Evolutionary conservation across 495 filamentous ascomycete genomes (phyloP), one percentile per base, ranked within the genome.

Genomic region (Neurospora sp.): DNA sequence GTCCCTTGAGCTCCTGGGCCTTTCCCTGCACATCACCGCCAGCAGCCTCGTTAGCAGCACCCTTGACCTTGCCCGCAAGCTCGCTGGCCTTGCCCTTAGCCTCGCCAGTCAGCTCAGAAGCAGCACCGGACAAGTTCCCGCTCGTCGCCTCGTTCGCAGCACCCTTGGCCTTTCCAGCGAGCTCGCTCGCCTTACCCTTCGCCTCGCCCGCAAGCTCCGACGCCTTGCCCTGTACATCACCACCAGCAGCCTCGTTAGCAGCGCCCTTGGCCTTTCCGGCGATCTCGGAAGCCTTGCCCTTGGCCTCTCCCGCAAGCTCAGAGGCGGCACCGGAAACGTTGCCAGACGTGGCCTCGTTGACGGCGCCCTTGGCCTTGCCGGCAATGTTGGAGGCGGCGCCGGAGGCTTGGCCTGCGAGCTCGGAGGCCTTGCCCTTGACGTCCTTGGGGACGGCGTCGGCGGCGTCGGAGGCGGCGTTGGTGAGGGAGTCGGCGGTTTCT

Each of bases 51-150:
- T 71, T 27, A 9, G 72, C 74, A 14, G 61, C 72, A 3, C 74
- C 77, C 72, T 83, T 81, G 0, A 73, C 77, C 61, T 79, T 75
- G 8, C 77, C 79, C 7, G 76, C 76, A 0, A 77, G 61, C 70
- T 83, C 82, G 38, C 75, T 75, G 0, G 81, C 76, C 70, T 78
- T 75, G 39, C 79, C 83, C 76, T 85, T 83, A 8, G 76, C 77
- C 71, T 84, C 76, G 14, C 72, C 35, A 2, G 76, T 72, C 70
- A 79, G 77, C 73, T 75, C 80, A 65, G 76, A 75, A 17, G 76
- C 76, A 69, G 81, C 71, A 27, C 83, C 80, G 1, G 76, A 71
- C 14, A 78, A 74, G 69, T 84, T 75, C 69, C 82, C 74, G 48
- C 83, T 80, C 14, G 76, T 68, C 14, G 77, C 74, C 71, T 82